A percentile compares a stretch with the other conserved stretches of the same genome.
phyloP scores from a whole-genome alignment of 208 protist genomes.

The Trypanosoma platydactyli region DNA sequence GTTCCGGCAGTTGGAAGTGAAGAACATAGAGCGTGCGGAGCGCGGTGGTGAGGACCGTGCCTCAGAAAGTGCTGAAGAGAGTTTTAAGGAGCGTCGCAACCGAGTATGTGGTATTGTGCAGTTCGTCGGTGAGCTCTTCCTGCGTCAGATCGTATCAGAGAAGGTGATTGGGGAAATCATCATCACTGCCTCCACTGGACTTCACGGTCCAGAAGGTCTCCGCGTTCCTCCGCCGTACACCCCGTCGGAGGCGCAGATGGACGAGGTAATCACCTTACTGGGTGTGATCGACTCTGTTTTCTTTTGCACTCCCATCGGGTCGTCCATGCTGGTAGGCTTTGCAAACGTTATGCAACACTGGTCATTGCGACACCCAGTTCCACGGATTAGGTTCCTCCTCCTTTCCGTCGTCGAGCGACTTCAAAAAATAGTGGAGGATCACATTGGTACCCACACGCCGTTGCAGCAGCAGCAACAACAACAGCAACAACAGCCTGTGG shows the following conservation, averaged over 20 bases:
- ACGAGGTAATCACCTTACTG: slow-evolving; percentile 64
- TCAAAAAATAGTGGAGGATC: slow-evolving; percentile 27
- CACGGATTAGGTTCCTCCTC: slow-evolving; percentile 69
- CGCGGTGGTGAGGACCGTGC: slow-evolving; percentile 27
- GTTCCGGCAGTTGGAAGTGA: slow-evolving; percentile 39
- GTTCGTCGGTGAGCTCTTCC: slow-evolving; percentile 79
- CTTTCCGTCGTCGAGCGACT: slow-evolving; percentile 55
- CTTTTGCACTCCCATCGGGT: slow-evolving; percentile 47
- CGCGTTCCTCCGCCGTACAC: slow-evolving; percentile 53
- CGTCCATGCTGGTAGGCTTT: slow-evolving; percentile 39
- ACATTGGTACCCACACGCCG: neutral
- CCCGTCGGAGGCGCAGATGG: slow-evolving; percentile 68
- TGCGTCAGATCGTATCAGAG: slow-evolving; percentile 58
- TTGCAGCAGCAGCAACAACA: slow-evolving; percentile 13
- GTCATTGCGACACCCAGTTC: slow-evolving; percentile 54
- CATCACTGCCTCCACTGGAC: slow-evolving; percentile 45
- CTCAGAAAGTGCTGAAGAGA: slow-evolving; percentile 25
- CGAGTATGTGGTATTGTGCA: slow-evolving; percentile 69
- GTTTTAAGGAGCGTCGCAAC: slow-evolving; percentile 56
- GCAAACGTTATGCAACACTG: slow-evolving; percentile 62
- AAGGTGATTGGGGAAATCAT: slow-evolving; percentile 68
- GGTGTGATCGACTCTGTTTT: slow-evolving; percentile 43
- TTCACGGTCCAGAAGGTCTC: slow-evolving; percentile 40
- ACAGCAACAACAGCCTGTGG: neutral
- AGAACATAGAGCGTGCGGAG: slow-evolving; percentile 29